Percentiles rank a stretch among this genome's conserved stretches.
Conservation (phyloP, 768 basidiomycete genomes). For the Boletus rubropictus region DNA sequence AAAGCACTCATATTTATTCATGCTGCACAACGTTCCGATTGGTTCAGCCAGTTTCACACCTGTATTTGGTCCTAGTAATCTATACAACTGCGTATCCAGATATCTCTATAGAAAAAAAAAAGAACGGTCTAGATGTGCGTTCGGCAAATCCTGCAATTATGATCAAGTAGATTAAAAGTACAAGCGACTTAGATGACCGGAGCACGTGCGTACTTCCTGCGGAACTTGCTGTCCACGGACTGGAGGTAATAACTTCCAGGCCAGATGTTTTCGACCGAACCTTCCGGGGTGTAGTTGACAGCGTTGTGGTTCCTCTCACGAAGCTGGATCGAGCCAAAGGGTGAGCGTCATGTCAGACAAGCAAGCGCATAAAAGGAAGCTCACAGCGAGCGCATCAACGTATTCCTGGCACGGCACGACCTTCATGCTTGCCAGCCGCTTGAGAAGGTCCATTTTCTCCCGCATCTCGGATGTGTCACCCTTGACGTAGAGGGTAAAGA, state of each 20-base stretch:
- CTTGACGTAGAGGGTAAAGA: slow-evolving; percentile 84
- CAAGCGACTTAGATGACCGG: slow-evolving; percentile 24
- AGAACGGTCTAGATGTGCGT: slow-evolving; percentile 9
- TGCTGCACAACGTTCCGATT: too few species aligned
- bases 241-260: slow-evolving; percentile 91
- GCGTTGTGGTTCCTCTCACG: slow-evolving; percentile 97
- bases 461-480: slow-evolving; percentile 81
- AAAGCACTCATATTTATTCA: too few species aligned
- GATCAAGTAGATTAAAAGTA: not conserved
- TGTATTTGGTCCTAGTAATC: not conserved
- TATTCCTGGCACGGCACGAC: slow-evolving; percentile 92
- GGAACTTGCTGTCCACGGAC: slow-evolving; percentile 82
- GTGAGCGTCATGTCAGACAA: not conserved
- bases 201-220: slow-evolving; percentile 73
- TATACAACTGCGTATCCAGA: slow-evolving; percentile 11
- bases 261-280: slow-evolving; percentile 89
- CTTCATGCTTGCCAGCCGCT: slow-evolving; percentile 77
- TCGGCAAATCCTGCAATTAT: not conserved
- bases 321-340: slow-evolving; percentile 46
- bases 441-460: slow-evolving; percentile 74
- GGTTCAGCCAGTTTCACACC: not conserved
- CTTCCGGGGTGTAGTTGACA: slow-evolving; percentile 75
- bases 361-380: slow-evolving; percentile 17
- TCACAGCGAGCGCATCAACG: slow-evolving; percentile 71
- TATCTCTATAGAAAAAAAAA: not conserved